phyloP scores from a whole-genome alignment of 73 alveolate genomes.

The Tetrahymena malaccensis region DNA sequence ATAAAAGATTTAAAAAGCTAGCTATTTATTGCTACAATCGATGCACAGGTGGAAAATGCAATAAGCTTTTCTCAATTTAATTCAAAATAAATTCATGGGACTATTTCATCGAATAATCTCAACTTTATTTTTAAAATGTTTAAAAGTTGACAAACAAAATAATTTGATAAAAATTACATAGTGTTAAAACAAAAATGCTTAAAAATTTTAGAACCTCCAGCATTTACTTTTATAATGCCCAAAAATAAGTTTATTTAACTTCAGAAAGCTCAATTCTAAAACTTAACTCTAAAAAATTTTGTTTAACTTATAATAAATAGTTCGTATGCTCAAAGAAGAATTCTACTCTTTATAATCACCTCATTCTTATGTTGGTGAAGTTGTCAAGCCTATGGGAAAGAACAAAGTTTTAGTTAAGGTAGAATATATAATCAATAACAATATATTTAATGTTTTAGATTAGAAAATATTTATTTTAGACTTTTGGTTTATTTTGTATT shows the following conservation, averaged over 20 bases:
- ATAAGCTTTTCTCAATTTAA: no score
- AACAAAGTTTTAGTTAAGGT: constrained; percentile 68
- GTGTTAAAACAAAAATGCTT: no score
- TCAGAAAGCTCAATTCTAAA: no score
- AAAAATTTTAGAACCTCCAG: no score
- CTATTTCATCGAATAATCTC: no score
- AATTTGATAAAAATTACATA: no score
- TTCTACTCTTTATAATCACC: constrained; percentile 81
- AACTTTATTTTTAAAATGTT: no score
- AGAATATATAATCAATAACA: neutral
- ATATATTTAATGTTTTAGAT: neutral
- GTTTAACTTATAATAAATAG: constrained; percentile 6
- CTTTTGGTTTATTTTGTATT: neutral
- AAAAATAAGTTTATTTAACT: no score
- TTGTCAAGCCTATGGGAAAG: constrained; percentile 87
- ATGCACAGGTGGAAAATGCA: neutral
- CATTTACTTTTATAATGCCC: no score
- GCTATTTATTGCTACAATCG: no score
- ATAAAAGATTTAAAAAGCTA: neutral
- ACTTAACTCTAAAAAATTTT: neutral
- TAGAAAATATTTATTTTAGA: neutral
- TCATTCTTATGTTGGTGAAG: constrained; percentile 98
- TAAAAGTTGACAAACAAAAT: no score
- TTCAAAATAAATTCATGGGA: no score
- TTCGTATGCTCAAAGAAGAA: constrained; percentile 86